Conservation (phyloP, 2,329 filamentous ascomycete genomes). For the Pyrenophora tritici-repentis region DNA sequence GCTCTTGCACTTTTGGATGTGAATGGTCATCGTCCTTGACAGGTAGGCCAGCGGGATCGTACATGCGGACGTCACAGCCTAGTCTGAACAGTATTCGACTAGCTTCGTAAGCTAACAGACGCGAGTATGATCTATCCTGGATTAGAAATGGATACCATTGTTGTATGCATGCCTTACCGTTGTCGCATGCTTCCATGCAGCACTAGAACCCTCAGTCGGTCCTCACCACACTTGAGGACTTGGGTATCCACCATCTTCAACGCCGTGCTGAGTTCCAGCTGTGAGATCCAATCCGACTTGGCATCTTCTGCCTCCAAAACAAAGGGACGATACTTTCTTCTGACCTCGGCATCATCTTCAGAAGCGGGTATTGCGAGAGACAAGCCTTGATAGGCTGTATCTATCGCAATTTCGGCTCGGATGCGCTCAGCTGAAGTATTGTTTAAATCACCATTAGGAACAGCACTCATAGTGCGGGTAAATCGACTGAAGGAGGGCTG, state of each 20-base stretch:
- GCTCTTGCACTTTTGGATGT: conserved; percentile 66
- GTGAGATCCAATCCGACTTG: conserved; percentile 60
- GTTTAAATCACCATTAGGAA: conserved; percentile 31
- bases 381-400: conserved; percentile 16
- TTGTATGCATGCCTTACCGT: conserved; percentile 30
- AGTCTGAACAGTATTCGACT: conserved; percentile 65
- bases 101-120: conserved; percentile 64
- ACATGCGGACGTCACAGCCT: conserved; percentile 69
- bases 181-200: conserved; percentile 64
- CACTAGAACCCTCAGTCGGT: conserved; percentile 62
- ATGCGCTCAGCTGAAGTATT: conserved; percentile 29
- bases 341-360: conserved; percentile 55
- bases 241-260: conserved; percentile 58
- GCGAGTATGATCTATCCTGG: conserved; percentile 60
- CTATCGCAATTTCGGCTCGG: conserved; percentile 15
- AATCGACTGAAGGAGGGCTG: background rate
- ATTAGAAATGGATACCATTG: background rate
- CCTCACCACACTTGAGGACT: conserved; percentile 42
- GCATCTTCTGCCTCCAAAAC: conserved; percentile 50
- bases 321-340: conserved; percentile 63
- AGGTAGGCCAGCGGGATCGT: conserved; percentile 62
- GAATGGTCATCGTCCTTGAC: conserved; percentile 66
- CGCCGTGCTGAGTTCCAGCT: conserved; percentile 61
- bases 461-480: background rate
- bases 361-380: conserved; percentile 52